These are phyloP conservation scores for Suillus hirtellus DNA, from an alignment of 768 basidiomycete genomes.

Conservation along the genomic window DNA sequence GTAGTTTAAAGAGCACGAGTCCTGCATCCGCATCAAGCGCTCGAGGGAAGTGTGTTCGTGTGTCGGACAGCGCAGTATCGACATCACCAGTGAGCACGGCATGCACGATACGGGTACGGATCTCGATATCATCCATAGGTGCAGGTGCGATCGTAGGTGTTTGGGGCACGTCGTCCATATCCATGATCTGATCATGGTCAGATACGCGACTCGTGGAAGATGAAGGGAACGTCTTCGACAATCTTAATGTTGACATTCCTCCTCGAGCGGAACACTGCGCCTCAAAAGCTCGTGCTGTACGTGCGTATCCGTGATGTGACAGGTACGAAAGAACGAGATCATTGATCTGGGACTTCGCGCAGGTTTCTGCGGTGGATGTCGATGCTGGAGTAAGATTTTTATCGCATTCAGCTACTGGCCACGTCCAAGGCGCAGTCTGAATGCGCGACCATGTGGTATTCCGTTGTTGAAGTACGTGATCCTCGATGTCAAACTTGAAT, in stretches of 20 bases:
- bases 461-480: constrained; percentile 73
- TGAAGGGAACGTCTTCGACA: constrained; percentile 12
- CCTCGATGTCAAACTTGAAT: constrained; percentile 90
- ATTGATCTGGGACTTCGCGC: constrained; percentile 60
- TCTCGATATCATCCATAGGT: constrained; percentile 56
- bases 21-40: constrained; percentile 70
- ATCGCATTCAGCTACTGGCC: constrained; percentile 27
- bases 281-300: constrained; percentile 68
- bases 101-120: constrained; percentile 69
- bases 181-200: constrained; percentile 44
- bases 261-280: constrained; percentile 41
- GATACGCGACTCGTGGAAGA: constrained; percentile 14
- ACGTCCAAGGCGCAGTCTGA: constrained; percentile 54
- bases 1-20: constrained; percentile 76
- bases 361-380: constrained; percentile 40
- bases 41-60: constrained; percentile 54
- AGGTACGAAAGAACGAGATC: constrained; percentile 80
- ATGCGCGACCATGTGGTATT: constrained; percentile 68
- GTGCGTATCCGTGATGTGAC: constrained; percentile 80
- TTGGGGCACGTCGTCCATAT: constrained; percentile 41
- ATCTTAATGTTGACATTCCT: constrained; percentile 12
- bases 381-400: constrained; percentile 15
- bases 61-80: constrained; percentile 62
- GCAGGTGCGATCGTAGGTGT: constrained; percentile 20
- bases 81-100: constrained; percentile 70